Percentiles rank a stretch among this genome's conserved stretches.
These are phyloP conservation scores for Tetrapisispora fleetii DNA, from an alignment of 805 yeast genomes.

Conservation along the genomic window DNA sequence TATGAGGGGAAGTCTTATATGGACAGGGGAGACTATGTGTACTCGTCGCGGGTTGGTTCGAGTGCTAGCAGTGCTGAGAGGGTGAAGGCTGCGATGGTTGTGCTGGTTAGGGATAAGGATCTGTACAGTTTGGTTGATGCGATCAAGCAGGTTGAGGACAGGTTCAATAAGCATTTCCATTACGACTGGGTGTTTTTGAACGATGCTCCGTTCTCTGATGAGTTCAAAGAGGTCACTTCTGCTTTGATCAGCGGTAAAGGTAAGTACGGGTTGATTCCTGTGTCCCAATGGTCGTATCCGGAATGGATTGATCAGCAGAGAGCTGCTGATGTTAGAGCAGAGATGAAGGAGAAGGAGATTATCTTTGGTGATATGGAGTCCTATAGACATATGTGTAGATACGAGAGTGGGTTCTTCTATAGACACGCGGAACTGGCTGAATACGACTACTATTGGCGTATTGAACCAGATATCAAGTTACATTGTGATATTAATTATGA, in stretches of 20 bases:
- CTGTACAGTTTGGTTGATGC: constrained; percentile 51
- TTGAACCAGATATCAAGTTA: constrained; percentile 75
- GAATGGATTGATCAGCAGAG: constrained; percentile 65
- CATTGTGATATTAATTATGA: constrained; percentile 79
- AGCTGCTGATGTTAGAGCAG: constrained; percentile 47
- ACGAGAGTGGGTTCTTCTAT: constrained; percentile 82
- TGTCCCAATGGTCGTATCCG: constrained; percentile 82
- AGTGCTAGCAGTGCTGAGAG: constrained; percentile 25
- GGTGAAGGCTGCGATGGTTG: constrained; percentile 70
- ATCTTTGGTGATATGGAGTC: constrained; percentile 60
- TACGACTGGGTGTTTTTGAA: constrained; percentile 96
- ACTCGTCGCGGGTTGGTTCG: constrained; percentile 7
- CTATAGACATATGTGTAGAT: constrained; percentile 87
- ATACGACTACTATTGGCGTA: constrained; percentile 92
- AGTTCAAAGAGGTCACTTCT: constrained; percentile 59
- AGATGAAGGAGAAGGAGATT: constrained; percentile 40
- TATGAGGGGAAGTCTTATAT: constrained; percentile 2
- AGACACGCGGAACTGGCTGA: constrained; percentile 63
- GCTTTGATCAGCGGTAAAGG: constrained; percentile 68
- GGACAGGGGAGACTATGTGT: constrained; percentile 2
- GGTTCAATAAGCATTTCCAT: constrained; percentile 70
- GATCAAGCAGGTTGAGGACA: constrained; percentile 73
- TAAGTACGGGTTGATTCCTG: constrained; percentile 71
- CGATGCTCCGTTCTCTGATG: constrained; percentile 75
- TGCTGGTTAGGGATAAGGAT: constrained; percentile 72